phyloP scores from a whole-genome alignment of 305 asterid genomes.

The Caryopteris hybrid region DNA sequence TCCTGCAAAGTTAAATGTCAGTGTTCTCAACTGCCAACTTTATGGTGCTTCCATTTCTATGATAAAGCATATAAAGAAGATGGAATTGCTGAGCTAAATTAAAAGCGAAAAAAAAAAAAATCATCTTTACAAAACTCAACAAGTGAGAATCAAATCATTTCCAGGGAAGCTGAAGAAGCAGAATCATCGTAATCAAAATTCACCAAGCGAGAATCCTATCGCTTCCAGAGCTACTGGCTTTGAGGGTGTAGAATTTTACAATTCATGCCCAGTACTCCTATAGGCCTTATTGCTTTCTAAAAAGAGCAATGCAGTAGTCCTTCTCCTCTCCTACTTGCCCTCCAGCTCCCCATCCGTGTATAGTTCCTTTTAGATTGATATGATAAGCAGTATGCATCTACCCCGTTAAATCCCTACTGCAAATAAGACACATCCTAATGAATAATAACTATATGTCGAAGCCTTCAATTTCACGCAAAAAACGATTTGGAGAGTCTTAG shows the following conservation, averaged over 20 bases:
- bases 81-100: not conserved
- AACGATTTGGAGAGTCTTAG: not conserved
- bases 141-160: not conserved
- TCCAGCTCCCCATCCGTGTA: not conserved
- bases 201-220: not conserved
- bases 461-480: not conserved
- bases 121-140: no score
- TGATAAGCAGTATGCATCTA: not conserved
- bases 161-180: not conserved
- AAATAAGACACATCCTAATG: not conserved
- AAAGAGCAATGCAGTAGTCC: not conserved
- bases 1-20: slow-evolving; percentile 38
- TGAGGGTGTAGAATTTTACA: not conserved
- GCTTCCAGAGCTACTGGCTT: not conserved
- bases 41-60: not conserved
- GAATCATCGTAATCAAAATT: not conserved
- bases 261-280: not conserved
- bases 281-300: not conserved
- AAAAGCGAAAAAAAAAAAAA: not conserved
- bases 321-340: not conserved
- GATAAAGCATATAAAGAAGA: not conserved
- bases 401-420: not conserved
- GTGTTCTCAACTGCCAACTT: not conserved
- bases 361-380: not conserved
- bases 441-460: not conserved